These are phyloP conservation scores for Grosmannia penicillata DNA, from an alignment of 2,329 filamentous ascomycete species.

Conservation along the genomic window DNA sequence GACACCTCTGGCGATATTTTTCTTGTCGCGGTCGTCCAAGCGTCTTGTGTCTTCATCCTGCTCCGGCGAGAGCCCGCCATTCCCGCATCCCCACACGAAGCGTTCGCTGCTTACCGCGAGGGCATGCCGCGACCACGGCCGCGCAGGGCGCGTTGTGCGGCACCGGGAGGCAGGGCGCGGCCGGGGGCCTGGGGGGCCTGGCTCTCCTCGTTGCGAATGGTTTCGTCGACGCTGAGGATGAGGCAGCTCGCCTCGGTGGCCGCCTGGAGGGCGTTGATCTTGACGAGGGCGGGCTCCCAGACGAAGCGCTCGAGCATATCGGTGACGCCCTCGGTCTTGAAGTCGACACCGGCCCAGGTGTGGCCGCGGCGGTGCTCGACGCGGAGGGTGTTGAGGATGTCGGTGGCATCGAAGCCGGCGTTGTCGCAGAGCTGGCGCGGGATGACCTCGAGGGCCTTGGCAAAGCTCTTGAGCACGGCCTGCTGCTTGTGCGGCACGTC, in stretches of 20 bases:
- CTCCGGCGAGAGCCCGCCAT: too few species aligned
- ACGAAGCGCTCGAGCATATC: slow-evolving; percentile 95
- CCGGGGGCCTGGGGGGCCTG: slow-evolving; percentile 67
- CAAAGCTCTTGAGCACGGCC: slow-evolving; percentile 92
- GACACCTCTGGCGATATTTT: too few species aligned
- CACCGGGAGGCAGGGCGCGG: slow-evolving; percentile 59
- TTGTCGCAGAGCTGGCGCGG: slow-evolving; percentile 97
- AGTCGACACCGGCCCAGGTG: slow-evolving; percentile 92
- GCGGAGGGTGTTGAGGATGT: slow-evolving; percentile 89
- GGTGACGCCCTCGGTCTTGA: slow-evolving; percentile 75
- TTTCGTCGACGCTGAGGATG: slow-evolving; percentile 94
- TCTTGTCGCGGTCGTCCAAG: too few species aligned
- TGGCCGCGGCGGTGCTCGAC: slow-evolving; percentile 92
- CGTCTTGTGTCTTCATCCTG: too few species aligned
- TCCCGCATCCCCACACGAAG: too few species aligned
- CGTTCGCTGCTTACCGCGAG: slow-evolving; percentile 39
- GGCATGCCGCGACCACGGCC: slow-evolving; percentile 84
- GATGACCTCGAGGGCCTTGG: slow-evolving; percentile 92
- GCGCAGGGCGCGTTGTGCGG: slow-evolving; percentile 76
- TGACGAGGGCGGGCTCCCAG: slow-evolving; percentile 92
- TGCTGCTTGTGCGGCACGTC: slow-evolving; percentile 93
- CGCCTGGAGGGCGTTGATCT: slow-evolving; percentile 93
- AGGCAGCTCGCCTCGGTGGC: slow-evolving; percentile 90
- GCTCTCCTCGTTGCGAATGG: slow-evolving; percentile 95
- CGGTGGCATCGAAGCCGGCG: slow-evolving; percentile 93